phyloP scores from a whole-genome alignment of 495 filamentous ascomycete species.

The Clohesyomyces aquaticus region DNA sequence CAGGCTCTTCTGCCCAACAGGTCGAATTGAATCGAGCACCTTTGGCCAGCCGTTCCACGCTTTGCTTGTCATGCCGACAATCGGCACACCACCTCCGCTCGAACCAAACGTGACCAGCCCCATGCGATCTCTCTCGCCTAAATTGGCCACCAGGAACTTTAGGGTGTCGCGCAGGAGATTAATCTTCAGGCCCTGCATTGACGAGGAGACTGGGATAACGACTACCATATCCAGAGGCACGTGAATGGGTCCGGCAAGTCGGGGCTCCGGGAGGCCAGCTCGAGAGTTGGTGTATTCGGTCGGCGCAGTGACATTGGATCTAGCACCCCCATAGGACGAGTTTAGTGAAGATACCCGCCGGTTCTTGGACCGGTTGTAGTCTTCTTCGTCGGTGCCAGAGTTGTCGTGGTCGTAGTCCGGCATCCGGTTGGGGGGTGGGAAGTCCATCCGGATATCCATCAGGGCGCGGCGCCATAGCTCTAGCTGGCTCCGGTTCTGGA shows the following conservation, averaged over 20 bases:
- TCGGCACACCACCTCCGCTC: slow-evolving; percentile 85
- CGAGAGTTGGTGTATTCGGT: slow-evolving; percentile 77
- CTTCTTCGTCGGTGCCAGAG: slow-evolving; percentile 87
- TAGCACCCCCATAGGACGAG: slow-evolving; percentile 82
- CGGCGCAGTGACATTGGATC: slow-evolving; percentile 72
- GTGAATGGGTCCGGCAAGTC: slow-evolving; percentile 69
- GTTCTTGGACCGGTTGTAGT: slow-evolving; percentile 66
- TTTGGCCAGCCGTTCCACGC: slow-evolving; percentile 90
- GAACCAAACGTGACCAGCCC: slow-evolving; percentile 97
- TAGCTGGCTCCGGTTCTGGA: slow-evolving; percentile 81
- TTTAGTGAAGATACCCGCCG: slow-evolving; percentile 85
- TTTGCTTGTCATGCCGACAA: slow-evolving; percentile 98
- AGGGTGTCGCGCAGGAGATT: slow-evolving; percentile 91
- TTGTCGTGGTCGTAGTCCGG: slow-evolving; percentile 76
- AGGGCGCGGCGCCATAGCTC: slow-evolving; percentile 91
- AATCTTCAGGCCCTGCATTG: slow-evolving; percentile 99
- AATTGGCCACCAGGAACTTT: slow-evolving; percentile 86
- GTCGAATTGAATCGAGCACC: slow-evolving; percentile 84
- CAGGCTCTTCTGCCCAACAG: slow-evolving; percentile 94
- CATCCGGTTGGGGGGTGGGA: slow-evolving; percentile 55
- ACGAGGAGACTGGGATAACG: slow-evolving; percentile 95
- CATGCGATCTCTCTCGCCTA: slow-evolving; percentile 96
- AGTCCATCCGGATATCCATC: slow-evolving; percentile 72
- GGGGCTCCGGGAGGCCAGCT: slow-evolving; percentile 51
- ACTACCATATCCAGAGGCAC: slow-evolving; percentile 95